Evolutionary conservation across 345 rosid species (phyloP).

Genomic region (Populus ilicifolia): DNA sequence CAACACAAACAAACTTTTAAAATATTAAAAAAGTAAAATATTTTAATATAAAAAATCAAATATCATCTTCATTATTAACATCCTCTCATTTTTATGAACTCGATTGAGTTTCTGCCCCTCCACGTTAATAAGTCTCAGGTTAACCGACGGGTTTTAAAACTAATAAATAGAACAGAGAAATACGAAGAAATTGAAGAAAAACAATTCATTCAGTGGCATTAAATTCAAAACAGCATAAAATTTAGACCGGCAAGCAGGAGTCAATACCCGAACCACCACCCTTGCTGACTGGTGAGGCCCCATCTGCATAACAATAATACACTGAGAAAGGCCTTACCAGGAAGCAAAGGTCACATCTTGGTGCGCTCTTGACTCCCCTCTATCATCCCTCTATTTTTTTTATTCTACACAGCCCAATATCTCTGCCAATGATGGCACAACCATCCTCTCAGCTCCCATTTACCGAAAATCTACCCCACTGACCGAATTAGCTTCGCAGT

Average conservation of each 20-base stretch:
- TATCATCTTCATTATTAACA: no score
- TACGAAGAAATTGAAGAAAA: not conserved
- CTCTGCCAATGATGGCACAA: not conserved
- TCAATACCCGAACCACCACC: conserved; percentile 98
- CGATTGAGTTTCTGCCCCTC: no score
- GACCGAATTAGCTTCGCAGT: conserved; percentile 2
- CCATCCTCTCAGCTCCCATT: not conserved
- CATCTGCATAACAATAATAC: not conserved
- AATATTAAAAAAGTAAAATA: no score
- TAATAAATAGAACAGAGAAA: not conserved
- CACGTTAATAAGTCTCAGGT: no score
- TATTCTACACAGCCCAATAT: not conserved
- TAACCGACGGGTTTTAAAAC: no score
- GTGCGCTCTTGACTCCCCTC: conserved; percentile 95
- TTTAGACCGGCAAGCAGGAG: conserved; percentile 40
- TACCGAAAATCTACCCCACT: not conserved
- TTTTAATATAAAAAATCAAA: no score
- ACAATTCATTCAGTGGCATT: conserved; percentile 4
- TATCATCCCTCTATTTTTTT: not conserved
- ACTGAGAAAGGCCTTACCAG: conserved; percentile 14
- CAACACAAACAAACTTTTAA: no score
- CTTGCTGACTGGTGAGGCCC: conserved; percentile 33
- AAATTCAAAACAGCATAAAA: conserved; percentile 10
- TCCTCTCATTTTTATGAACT: no score
- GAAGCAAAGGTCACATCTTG: conserved; percentile 46